phyloP scores from a whole-genome alignment of 1,284 basidiomycete species.

The Somion occarium region DNA sequence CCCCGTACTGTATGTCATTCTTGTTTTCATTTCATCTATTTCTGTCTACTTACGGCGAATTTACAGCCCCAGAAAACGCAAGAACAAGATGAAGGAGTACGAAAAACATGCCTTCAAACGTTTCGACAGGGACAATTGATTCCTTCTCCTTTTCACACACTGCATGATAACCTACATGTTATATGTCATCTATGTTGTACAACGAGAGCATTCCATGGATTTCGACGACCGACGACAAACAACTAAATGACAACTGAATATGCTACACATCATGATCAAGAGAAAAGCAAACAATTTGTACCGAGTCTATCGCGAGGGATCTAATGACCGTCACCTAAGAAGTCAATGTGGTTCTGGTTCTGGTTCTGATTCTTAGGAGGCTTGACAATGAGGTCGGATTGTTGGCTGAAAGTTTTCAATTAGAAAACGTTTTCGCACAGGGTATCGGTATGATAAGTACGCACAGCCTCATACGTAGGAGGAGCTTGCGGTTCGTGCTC shows the following conservation, averaged over 20 bases:
- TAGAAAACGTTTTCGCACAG: slow-evolving; percentile 11
- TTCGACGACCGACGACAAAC: no score
- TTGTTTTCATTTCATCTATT: slow-evolving; percentile 7
- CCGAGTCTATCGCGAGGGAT: no score
- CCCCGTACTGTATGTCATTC: slow-evolving; percentile 60
- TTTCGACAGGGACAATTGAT: slow-evolving; percentile 42
- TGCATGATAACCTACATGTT: no score
- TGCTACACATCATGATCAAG: no score
- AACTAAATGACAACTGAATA: no score
- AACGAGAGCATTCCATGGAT: no score
- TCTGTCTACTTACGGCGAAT: neutral
- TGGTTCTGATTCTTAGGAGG: slow-evolving; percentile 9
- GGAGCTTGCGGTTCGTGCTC: slow-evolving; percentile 64
- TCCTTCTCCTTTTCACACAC: no score
- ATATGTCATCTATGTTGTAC: no score
- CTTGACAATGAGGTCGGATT: slow-evolving; percentile 55
- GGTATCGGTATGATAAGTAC: slow-evolving; percentile 21
- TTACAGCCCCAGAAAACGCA: slow-evolving; percentile 59
- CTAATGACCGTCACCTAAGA: no score
- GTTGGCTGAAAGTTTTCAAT: slow-evolving; percentile 45
- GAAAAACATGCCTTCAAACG: slow-evolving; percentile 89
- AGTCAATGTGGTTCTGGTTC: neutral
- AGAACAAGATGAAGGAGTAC: slow-evolving; percentile 64
- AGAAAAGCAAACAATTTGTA: no score
- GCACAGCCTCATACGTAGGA: slow-evolving; percentile 74